Evolutionary conservation across 2,329 filamentous ascomycete genomes (phyloP), one percentile per base, ranked within the genome.

Genomic region (Colletotrichum salicis): DNA sequence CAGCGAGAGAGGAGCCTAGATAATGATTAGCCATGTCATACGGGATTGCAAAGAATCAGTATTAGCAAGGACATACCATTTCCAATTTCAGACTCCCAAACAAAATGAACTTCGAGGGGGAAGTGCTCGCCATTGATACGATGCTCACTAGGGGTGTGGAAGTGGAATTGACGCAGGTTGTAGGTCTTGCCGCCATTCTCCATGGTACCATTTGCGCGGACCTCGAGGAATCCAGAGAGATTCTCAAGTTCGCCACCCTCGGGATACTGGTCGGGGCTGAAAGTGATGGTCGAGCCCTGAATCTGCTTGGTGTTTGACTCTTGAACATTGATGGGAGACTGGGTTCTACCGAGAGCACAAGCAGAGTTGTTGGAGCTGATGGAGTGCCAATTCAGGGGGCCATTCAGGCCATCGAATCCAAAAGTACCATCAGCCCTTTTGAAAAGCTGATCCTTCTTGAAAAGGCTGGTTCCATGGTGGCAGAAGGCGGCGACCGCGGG

Each of bases 101-200:
- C 83, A 72, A 84, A 83, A 75, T 84, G 83, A n/a, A 82, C 79
- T 73, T 85, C 83, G 63, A 83, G 74, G 12, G 82, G 80, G 67
- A 78, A 84, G 75, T 80, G 77, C 70, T 82, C 80, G 6, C 83
- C 78, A 77, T 84, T 74, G 77, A 90, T 80, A 59, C 85, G 83
- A 75, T 91, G 89, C 81, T 91, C 89, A 56, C 86, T 87, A 0
- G 89, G 88, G 0, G 87, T 87, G 76, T 91, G 89, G 80, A 90
- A 88, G 78, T 90, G 89, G 80, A 90, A 90, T 74, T 90, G 88
- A 55, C 80, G 79, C 15, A 90, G 80, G 0, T 74, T 76, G 77
- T 85, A 89, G 13, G 80, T 76, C 24, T 78, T 78, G 45, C 80
- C 82, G 1, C 75, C 80, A 31, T 86, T 77, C 0, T 75, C 79